These are phyloP conservation scores for Aspergillus hancockii DNA, from an alignment of 495 filamentous ascomycete genomes.

Conservation along the genomic window DNA sequence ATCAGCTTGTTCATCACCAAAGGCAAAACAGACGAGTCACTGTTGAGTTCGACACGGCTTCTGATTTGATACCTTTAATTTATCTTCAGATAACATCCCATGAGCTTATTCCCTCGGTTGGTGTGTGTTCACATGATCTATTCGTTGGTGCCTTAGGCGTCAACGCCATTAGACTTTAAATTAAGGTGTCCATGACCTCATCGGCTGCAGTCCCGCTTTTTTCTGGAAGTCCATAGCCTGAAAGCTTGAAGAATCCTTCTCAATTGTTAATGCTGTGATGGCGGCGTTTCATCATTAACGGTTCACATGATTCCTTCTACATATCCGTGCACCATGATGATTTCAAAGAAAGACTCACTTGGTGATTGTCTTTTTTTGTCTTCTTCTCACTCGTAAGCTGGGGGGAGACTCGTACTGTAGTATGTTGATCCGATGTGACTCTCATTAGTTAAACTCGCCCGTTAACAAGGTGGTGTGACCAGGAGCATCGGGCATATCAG, in stretches of 20 bases:
- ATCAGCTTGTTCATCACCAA: background rate
- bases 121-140: background rate
- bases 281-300: background rate
- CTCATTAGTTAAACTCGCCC: background rate
- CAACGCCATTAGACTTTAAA: background rate
- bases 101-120: background rate
- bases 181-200: slow-evolving; percentile 8
- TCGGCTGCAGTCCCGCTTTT: slow-evolving; percentile 4
- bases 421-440: background rate
- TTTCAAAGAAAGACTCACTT: background rate
- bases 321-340: background rate
- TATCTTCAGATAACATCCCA: background rate
- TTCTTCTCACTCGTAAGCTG: background rate
- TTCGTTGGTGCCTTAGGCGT: slow-evolving; percentile 1
- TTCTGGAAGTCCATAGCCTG: background rate
- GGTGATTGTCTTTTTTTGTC: background rate
- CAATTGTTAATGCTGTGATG: background rate
- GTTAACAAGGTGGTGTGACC: background rate
- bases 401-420: background rate
- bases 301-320: background rate
- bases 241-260: background rate
- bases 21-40: background rate
- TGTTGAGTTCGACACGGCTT: background rate
- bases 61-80: background rate
- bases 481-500: background rate